Base-by-base conservation (phyloP, 139 green algal genomes). In the Chlamydomonas schloesseri region DNA sequence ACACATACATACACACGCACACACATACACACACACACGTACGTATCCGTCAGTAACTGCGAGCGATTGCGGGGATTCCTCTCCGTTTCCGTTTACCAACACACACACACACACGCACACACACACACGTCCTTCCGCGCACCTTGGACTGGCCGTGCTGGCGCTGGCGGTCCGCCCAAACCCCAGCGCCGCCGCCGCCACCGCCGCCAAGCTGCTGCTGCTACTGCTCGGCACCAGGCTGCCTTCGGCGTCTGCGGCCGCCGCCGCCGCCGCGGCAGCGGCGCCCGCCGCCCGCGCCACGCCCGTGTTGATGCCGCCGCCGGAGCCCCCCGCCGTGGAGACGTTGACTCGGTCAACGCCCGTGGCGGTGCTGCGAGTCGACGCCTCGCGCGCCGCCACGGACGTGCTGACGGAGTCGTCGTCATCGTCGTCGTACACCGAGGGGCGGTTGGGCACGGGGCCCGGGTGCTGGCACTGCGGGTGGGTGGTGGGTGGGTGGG, bases 401-500 rank as follows among this genome's bases (percentile, higher is more conserved):
- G 28, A 6, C 20, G 2, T 10, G 20, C 20, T 17, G 24, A 33
- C 73, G 8, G 28, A 23, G 24, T 53, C 64, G 29, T 65, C 77
- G 0, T 47, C 77, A 1, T 74, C 78, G n/a, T 50, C 77, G 6
- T 47, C 77, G 11, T 74, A 65, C 17, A 37, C 78, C 46, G 31
- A 26, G 29, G 46, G 29, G 24, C 24, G 23, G 67, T 68, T 77
- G 3, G 50, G 67, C 65, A 60, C 47, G 1, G 64, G 17, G 0
- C 65, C 65, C 11, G 79, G 47, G 31, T 85, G n/a, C 47, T 85
- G 46, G 46, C 79, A 85, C 79, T 85, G 79, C 20, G 68, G 33
- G 10, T 4, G 33, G n/a, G n/a, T n/a, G n/a, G n/a, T n/a, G n/a
- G n/a, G n/a, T n/a, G n/a, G n/a, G n/a, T n/a, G n/a, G n/a, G n/a